phyloP scores from a whole-genome alignment of 2,329 filamentous ascomycete species.

The Epichloe festucae region DNA sequence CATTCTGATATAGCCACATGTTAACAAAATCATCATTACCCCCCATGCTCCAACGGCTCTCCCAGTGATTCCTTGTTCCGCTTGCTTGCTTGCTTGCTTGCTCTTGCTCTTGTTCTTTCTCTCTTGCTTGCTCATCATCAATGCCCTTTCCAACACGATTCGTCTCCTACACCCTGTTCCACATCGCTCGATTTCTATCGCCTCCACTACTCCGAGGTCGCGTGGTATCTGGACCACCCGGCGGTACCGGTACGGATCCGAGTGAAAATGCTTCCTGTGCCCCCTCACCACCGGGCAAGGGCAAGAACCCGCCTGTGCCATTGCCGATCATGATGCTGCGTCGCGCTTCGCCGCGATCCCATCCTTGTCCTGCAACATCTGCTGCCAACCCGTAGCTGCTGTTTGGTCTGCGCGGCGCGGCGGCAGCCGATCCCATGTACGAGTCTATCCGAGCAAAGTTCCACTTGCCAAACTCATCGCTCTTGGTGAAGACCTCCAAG shows the following conservation, averaged over 20 bases:
- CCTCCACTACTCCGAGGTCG: constrained; percentile 2
- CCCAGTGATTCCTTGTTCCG: background rate
- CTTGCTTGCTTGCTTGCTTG: background rate
- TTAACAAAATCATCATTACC: background rate
- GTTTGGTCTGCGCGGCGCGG: constrained; percentile 27
- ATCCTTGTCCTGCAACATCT: constrained; percentile 34
- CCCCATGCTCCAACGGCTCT: background rate
- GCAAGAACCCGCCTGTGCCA: constrained; percentile 38
- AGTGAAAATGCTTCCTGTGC: background rate
- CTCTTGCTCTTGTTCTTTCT: too few species aligned
- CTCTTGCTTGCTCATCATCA: background rate
- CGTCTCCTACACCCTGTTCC: background rate
- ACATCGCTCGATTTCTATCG: constrained; percentile 1
- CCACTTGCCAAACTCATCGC: constrained; percentile 45
- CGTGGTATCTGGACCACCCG: background rate
- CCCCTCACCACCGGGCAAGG: constrained; percentile 27
- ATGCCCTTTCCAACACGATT: background rate
- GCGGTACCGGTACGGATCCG: background rate
- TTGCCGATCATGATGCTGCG: constrained; percentile 42
- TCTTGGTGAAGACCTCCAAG: constrained; percentile 48
- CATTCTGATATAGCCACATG: background rate
- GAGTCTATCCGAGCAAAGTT: constrained; percentile 39
- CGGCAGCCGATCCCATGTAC: constrained; percentile 14
- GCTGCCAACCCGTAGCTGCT: constrained; percentile 46
- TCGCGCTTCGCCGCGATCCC: constrained; percentile 38